Evolutionary conservation across 2,329 filamentous ascomycete species (phyloP).

Genomic region (Aspergillus sp.): DNA sequence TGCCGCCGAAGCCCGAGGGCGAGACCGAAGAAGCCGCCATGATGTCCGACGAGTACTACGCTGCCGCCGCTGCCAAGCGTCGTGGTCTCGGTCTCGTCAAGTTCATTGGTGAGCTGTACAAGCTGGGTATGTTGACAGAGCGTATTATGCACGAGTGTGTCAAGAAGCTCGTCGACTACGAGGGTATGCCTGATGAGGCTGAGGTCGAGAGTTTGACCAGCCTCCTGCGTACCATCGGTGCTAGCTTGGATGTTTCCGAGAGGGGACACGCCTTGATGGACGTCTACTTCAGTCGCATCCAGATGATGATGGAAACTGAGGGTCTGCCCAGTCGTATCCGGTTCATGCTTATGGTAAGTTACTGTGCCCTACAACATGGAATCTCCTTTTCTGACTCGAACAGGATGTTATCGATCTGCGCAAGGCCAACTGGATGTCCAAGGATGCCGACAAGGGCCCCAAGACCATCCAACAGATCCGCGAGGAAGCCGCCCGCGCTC

Average conservation of each 20-base stretch:
- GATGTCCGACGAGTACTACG: conserved; percentile 94
- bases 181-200: conserved; percentile 85
- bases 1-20: conserved; percentile 71
- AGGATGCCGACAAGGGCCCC: conserved; percentile 86
- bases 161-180: conserved; percentile 91
- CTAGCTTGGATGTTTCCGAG: conserved; percentile 73
- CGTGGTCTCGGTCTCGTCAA: conserved; percentile 95
- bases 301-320: conserved; percentile 70
- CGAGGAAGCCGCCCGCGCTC: conserved; percentile 68
- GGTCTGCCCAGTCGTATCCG: conserved; percentile 78
- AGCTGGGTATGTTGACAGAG: conserved; percentile 95
- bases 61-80: conserved; percentile 87
- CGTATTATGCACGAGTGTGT: conserved; percentile 99
- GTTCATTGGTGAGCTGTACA: conserved; percentile 99
- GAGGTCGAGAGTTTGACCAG: conserved; percentile 95
- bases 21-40: conserved; percentile 66
- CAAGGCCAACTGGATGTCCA: conserved; percentile 69
- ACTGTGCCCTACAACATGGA: not conserved
- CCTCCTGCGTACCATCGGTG: conserved; percentile 84
- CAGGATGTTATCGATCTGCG: conserved; percentile 81
- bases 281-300: conserved; percentile 85
- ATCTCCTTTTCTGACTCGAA: conserved; percentile 6
- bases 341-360: conserved; percentile 80
- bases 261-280: conserved; percentile 84
- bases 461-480: conserved; percentile 94